Base-by-base conservation (phyloP, 2,329 filamentous ascomycete species). In the Monascus ruber region DNA sequence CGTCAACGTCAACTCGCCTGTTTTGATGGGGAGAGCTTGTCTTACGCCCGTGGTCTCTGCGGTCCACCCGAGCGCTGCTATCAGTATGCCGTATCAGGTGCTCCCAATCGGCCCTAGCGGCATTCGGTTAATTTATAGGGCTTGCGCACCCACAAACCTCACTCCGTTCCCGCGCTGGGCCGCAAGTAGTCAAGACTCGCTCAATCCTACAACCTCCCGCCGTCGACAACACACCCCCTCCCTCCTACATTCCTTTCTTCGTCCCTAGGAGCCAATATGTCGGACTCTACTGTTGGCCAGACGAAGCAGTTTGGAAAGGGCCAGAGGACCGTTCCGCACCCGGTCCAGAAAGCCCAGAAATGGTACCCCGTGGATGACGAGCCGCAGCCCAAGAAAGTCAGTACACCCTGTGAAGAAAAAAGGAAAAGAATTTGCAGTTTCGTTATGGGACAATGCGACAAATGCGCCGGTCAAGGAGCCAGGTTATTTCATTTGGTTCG, bases 281-380 rank as follows among this genome's bases (percentile, higher is more conserved):
- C 70, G 68, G 70, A 68, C 57, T 54, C 60, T 51, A 55, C 58
- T 51, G 59, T 61, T 59, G 64, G 60, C 58, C 74, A 77, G 73
- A 85, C 81, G 65, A 94, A 94, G 85, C 89, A 84, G 78, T 95
- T 94, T 79, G 87, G 87, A 76, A 91, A 91, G 80, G 85, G 85
- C 73, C 84, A 85, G 75, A 82, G 89, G 76, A 78, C 83, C 71
- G 82, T 95, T 70, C 87, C 85, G 70, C 79, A 84, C 71, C 70
- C 76, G 71, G 76, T 77, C 66, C 80, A 94, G 72, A 94, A 93
- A 85, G 89, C 89, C 63, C 81, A 85, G 78, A 96, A 95, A 77
- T 98, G 89, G 86, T 98, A 98, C 76, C 85, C 87, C 70, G 85
- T 86, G 66, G 84, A 93, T 71, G 89, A 95, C 72, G 84, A 89